These are phyloP conservation scores for Talaromyces sp. DNA, from an alignment of 2,329 filamentous ascomycete genomes.

Conservation along the genomic window DNA sequence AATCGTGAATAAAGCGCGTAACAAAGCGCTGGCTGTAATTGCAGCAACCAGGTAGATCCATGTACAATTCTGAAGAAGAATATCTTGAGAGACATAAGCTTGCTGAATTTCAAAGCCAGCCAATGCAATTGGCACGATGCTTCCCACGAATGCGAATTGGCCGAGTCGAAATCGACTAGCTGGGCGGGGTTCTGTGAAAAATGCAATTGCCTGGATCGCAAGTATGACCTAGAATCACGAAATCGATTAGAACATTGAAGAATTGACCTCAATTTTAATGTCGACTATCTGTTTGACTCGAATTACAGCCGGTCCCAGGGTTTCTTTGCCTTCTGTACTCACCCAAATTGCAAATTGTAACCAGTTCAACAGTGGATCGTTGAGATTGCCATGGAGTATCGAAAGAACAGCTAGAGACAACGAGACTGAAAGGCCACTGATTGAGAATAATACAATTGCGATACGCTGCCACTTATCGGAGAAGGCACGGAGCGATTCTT, in stretches of 20 bases:
- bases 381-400: slow-evolving; percentile 38
- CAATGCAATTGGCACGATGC: slow-evolving; percentile 27
- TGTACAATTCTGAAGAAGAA: slow-evolving; percentile 4
- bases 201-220: slow-evolving; percentile 35
- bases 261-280: too few relatives aligned
- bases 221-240: slow-evolving; percentile 30
- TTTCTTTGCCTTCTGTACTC: slow-evolving; percentile 34
- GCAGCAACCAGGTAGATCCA: slow-evolving; percentile 53
- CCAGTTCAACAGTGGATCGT: slow-evolving; percentile 61
- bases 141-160: slow-evolving; percentile 34
- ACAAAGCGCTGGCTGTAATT: slow-evolving; percentile 48
- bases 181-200: slow-evolving; percentile 38
- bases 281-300: neutral
- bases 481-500: slow-evolving; percentile 64
- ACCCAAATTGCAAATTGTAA: slow-evolving; percentile 66
- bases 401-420: slow-evolving; percentile 60
- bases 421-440: slow-evolving; percentile 58
- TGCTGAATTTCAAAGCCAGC: slow-evolving; percentile 31
- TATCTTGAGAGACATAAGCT: slow-evolving; percentile 30
- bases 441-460: slow-evolving; percentile 57
- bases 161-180: slow-evolving; percentile 36
- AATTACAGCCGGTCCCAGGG: neutral
- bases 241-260: neutral
- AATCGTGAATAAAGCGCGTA: slow-evolving; percentile 44
- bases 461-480: slow-evolving; percentile 63